Evolutionary conservation across 106 monocot genomes (phyloP), one percentile per base, ranked within the genome.

Genomic region (Apostasia shenzhenica): DNA sequence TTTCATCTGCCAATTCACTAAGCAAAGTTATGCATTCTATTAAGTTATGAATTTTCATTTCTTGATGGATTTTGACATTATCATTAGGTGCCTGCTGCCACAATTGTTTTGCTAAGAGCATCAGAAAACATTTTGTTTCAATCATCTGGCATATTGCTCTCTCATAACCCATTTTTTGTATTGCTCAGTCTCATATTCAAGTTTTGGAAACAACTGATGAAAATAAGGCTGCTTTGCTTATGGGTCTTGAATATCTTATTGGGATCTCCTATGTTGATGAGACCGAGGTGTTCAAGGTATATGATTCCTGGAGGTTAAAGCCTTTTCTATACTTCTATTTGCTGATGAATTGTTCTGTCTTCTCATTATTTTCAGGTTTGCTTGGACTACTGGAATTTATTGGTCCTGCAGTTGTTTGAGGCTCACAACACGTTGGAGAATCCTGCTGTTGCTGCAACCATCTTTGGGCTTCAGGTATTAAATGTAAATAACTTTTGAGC

Each of bases 271-370:
- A 99, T 86, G 99, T 93, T 74, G 99, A 99, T 74, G 99, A 99
- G 59, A 99, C 99, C 12, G 99, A 99, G 66, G 99, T 99, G 57
- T 99, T 99, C 69, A 99, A 99, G 99, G 99, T 93, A 80, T 14
- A 44, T 14, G 9, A 50, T 14, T 45, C 52, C 9, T 63, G 54
- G 6, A 26, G 26, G 26, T 26, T 26, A 26, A 26, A 26, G 26
- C 26, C 26, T 26, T 26, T 26, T 26, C 26, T 26, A 26, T 26
- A 26, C 26, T 26, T 26, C 26, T 26, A 26, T 26, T 26, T 26
- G 26, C 26, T 26, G 26, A 8, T 3, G 6, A 10, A 37, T 53
- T 46, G 14, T 44, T 43, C 41, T 6, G 6, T 41, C 46, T 61
- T 55, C 2, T 68, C 5, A 55, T 8, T 37, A 7, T n/a, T 51